Conservation (phyloP, 192 early-diverging fungal genomes). For the Rhizophagus clarus region DNA sequence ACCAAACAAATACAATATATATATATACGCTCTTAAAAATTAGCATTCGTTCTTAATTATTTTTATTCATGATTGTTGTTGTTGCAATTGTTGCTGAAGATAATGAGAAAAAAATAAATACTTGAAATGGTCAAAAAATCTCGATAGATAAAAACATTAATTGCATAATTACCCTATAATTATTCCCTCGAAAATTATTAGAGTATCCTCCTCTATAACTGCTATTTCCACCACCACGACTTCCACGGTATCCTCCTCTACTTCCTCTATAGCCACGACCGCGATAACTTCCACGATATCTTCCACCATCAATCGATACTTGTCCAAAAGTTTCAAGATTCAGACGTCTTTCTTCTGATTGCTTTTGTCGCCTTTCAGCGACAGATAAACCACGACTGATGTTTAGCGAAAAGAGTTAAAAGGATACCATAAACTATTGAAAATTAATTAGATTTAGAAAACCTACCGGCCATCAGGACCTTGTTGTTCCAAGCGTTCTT, state of each 20-base stretch:
- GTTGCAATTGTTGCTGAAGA: neutral
- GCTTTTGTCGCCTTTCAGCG: conserved; percentile 72
- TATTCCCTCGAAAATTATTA: conserved; percentile 40
- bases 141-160: neutral
- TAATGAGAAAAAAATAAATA: neutral
- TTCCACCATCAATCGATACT: conserved; percentile 66
- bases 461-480: conserved; percentile 54
- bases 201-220: conserved; percentile 53
- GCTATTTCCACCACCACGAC: conserved; percentile 45
- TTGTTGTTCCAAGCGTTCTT: conserved; percentile 72
- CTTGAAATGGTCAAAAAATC: neutral
- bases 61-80: conserved; percentile 1
- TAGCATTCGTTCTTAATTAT: neutral
- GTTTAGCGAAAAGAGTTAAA: neutral
- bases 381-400: conserved; percentile 44
- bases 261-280: conserved; percentile 53
- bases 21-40: neutral
- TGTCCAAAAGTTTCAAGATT: conserved; percentile 99
- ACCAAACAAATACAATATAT: neutral
- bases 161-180: conserved; percentile 2
- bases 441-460: neutral
- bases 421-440: neutral
- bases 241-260: conserved; percentile 48
- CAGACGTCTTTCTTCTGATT: conserved; percentile 84
- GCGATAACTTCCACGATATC: conserved; percentile 61